A percentile compares a stretch with the other conserved stretches of the same genome.
Conservation (phyloP, 257 asterid species). For the Nicotiana otophora region DNA sequence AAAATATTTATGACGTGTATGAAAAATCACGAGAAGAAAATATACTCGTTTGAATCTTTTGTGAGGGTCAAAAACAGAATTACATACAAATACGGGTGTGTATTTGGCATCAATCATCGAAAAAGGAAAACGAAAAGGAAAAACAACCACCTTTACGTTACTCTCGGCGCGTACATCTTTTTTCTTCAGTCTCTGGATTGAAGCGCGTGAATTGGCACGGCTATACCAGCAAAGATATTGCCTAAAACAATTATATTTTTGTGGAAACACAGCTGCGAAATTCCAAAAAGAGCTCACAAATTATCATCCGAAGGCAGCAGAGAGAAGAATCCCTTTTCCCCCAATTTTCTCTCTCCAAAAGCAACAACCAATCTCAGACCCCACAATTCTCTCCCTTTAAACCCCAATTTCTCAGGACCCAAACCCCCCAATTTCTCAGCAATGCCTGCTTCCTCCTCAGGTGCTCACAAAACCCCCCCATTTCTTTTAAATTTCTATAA, state of each 20-base stretch:
- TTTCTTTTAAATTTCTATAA: background rate
- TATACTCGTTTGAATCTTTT: too few relatives aligned
- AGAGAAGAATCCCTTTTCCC: constrained; percentile 8
- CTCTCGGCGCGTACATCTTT: background rate
- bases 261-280: constrained; percentile 2
- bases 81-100: background rate
- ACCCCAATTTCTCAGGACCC: constrained; percentile 15
- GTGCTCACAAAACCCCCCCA: constrained; percentile 18
- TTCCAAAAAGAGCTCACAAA: background rate
- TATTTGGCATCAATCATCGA: background rate
- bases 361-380: constrained; percentile 63
- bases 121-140: background rate
- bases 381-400: constrained; percentile 49
- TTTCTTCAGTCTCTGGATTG: background rate
- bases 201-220: background rate
- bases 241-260: background rate
- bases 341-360: constrained; percentile 28
- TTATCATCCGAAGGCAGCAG: constrained; percentile 1
- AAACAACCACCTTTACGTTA: background rate
- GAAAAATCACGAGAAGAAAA: too few relatives aligned
- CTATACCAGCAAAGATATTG: background rate
- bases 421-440: constrained; percentile 45
- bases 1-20: too few relatives aligned
- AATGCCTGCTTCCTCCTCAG: constrained; percentile 98
- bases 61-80: background rate